Base-by-base conservation (phyloP, 2,329 filamentous ascomycete species). In the Chalaropsis ovoidea region DNA sequence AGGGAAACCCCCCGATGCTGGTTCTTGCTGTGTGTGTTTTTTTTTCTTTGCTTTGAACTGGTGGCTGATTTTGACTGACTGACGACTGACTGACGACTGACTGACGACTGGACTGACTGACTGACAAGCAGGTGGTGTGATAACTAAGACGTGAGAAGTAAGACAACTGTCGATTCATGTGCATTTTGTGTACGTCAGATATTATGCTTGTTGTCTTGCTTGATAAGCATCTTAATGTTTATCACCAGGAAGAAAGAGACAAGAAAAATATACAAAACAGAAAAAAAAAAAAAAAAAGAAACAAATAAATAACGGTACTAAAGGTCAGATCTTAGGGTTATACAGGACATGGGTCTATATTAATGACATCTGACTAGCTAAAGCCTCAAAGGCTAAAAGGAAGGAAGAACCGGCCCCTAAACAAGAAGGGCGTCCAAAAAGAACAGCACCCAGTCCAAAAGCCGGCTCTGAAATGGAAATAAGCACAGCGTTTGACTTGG, bases 301-400 rank as follows among this genome's bases (percentile, higher is more conserved):
- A 1, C 17, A 47, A 47, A 8, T 39, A 35, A 11, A 49, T 11
- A 19, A 19, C 13, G 7, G 47, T 19, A 39, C 35, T 6, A 39
- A 39, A 19, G 17, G 52, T 58, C 52, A 58, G 13, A 58, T 39
- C 27, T 58, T 58, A 58, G 52, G 52, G 52, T 58, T 58, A 58
- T 58, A 58, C 52, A 58, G 35, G 52, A 58, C 52, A 58, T 35
- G 15, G 27, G 52, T 58, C 31, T 35, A 58, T 58, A 58, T 35
- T 31, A 58, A 52, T 52, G 47, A 52, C 47, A 52, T 52, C 19
- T 52, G 10, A 58, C 52, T 35, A n/a, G 11, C 49, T 4, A 6
- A 11, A 24, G 0, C 3, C 6, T 24, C n/a, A n/a, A n/a, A n/a
- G n/a, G 42, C 15, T 19, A 3, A 3, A 31, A 19, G 52, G 52